These are phyloP conservation scores for Phaseolus coccineus DNA, from an alignment of 331 rosid species.

Conservation along the genomic window DNA sequence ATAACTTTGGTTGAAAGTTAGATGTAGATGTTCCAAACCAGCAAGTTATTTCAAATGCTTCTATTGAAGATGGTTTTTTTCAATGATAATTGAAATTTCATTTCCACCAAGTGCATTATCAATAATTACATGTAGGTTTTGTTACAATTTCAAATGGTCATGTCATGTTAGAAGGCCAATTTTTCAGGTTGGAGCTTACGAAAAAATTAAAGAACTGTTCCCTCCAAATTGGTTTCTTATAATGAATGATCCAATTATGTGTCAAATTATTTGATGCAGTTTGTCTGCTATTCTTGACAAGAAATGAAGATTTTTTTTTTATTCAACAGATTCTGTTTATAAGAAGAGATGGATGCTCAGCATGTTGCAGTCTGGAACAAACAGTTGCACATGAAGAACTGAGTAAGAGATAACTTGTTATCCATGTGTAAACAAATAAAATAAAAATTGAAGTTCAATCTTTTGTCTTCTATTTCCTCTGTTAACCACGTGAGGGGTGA, in stretches of 20 bases:
- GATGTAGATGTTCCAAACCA: background rate
- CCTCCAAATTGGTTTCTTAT: slow-evolving; percentile 6
- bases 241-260: background rate
- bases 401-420: slow-evolving; percentile 25
- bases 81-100: too few relatives aligned
- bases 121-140: background rate
- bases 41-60: too few relatives aligned
- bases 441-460: slow-evolving; percentile 21
- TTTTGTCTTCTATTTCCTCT: slow-evolving; percentile 36
- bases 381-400: slow-evolving; percentile 45
- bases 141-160: background rate
- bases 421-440: slow-evolving; percentile 40
- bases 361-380: slow-evolving; percentile 36
- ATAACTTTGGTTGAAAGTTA: background rate
- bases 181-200: slow-evolving; percentile 1
- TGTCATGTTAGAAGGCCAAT: background rate
- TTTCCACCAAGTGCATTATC: too few relatives aligned
- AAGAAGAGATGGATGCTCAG: slow-evolving; percentile 34
- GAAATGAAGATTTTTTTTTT: slow-evolving; percentile 19
- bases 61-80: too few relatives aligned
- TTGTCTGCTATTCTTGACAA: slow-evolving; percentile 19
- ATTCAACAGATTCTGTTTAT: slow-evolving; percentile 38
- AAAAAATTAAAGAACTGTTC: background rate
- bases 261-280: slow-evolving; percentile 11
- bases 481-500: slow-evolving; percentile 41